Base-by-base conservation (phyloP, 2,329 filamentous ascomycete genomes). In the Cytospora piceae region DNA sequence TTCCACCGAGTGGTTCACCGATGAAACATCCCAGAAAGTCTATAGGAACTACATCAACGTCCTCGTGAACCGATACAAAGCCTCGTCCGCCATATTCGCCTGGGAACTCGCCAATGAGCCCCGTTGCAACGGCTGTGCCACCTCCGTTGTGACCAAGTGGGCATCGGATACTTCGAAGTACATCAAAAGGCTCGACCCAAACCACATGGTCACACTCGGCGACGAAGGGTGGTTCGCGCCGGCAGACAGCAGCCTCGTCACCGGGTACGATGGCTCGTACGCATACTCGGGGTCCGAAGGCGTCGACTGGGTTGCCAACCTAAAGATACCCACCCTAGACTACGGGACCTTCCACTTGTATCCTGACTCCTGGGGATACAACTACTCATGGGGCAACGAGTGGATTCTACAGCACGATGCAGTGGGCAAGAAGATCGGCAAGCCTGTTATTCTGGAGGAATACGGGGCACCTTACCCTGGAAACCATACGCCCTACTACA, bases 201-300 rank as follows among this genome's bases (percentile, higher is more conserved):
- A 81, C 56, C 88, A 89, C 73, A 83, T 90, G 80, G 86, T 90
- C 51, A 83, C 83, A 0, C 80, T 87, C 24, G 87, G 88, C 20
- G 87, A 90, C 69, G 88, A 80, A 64, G 78, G 78, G 2, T 76
- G 75, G 37, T 74, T 74, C 1, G 55, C 75, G 2, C 68, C 72
- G 0, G 71, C 6, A 69, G 66, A 56, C 29, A 72, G 72, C 42
- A 72, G 72, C 2, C 74, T 71, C 24, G 54, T 65, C 17, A 68
- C 69, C 46, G 67, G 66, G 29, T 72, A 74, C 60, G 73, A 73
- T 1, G 68, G 68, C 14, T 54, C 51, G n/a, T 86, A 85, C 65
- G 83, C 83, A 1, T 86, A 85, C 73, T 72, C 74, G n/a, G 81
- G 77, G 61, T 72, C 72, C 61, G 83, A 86, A 70, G 85, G 85